These are phyloP conservation scores for Blastobotrys americana DNA, from an alignment of 805 yeast genomes.

Conservation along the genomic window DNA sequence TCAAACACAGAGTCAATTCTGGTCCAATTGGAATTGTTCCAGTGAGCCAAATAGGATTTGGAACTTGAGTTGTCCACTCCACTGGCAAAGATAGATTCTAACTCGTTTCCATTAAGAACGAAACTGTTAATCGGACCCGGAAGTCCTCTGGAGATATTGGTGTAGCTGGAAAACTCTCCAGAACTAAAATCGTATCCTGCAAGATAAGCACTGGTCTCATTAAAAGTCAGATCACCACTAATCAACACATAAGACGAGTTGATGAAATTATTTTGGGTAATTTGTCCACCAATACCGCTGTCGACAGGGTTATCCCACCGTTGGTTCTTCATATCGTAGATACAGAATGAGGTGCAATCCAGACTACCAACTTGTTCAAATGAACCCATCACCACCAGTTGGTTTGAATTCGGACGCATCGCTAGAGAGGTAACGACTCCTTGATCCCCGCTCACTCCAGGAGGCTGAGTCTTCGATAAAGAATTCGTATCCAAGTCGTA, in stretches of 20 bases:
- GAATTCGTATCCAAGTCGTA: conserved; percentile 43
- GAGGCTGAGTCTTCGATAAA: conserved; percentile 43
- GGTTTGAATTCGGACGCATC: conserved; percentile 35
- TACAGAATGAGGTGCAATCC: conserved; percentile 57
- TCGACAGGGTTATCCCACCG: conserved; percentile 46
- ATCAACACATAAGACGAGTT: conserved; percentile 35
- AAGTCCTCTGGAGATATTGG: conserved; percentile 16
- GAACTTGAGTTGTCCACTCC: conserved; percentile 28
- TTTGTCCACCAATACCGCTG: conserved; percentile 41
- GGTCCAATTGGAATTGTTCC: conserved; percentile 45
- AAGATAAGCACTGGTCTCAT: conserved; percentile 36
- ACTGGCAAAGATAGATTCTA: conserved; percentile 39
- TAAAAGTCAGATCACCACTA: conserved; percentile 49
- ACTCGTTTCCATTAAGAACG: conserved; percentile 31
- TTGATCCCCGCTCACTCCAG: conserved; percentile 33
- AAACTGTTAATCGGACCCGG: conserved; percentile 25
- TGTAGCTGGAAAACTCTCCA: conserved; percentile 20
- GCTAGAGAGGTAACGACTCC: conserved; percentile 39
- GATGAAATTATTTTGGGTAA: conserved; percentile 47
- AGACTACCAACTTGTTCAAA: conserved; percentile 53
- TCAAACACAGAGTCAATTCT: conserved; percentile 35
- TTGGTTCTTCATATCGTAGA: conserved; percentile 47
- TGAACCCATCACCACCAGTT: conserved; percentile 65
- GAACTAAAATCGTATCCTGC: conserved; percentile 48
- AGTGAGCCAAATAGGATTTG: conserved; percentile 33